These are phyloP conservation scores for Colletotrichum tamarilloi DNA, from an alignment of 2,329 filamentous ascomycete species.

Conservation along the genomic window DNA sequence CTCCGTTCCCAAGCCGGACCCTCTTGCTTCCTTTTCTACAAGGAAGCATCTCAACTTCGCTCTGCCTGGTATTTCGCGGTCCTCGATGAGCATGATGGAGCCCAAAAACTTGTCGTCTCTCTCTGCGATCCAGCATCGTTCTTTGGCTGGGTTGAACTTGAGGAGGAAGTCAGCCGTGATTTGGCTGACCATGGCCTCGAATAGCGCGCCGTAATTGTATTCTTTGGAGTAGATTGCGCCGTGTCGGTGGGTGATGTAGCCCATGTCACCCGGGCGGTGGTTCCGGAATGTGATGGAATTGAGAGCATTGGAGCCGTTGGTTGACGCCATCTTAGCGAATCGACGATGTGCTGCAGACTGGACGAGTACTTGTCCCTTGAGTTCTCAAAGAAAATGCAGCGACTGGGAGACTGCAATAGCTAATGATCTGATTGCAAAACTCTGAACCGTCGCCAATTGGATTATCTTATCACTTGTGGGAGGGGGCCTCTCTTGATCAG, in stretches of 20 bases:
- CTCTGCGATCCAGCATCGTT: slow-evolving; percentile 45
- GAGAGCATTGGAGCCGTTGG: no score
- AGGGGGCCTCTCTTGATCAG: no score
- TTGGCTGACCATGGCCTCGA: slow-evolving; percentile 39
- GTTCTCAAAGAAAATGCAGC: no score
- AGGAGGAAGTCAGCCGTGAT: slow-evolving; percentile 41
- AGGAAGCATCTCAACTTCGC: slow-evolving; percentile 42
- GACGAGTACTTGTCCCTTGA: no score
- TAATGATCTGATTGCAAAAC: neutral
- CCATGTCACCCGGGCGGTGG: slow-evolving; percentile 40
- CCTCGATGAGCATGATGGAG: slow-evolving; percentile 40
- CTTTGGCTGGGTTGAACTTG: slow-evolving; percentile 37
- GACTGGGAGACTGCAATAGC: no score
- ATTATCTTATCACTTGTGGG: neutral
- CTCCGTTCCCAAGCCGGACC: slow-evolving; percentile 35
- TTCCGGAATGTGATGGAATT: slow-evolving; percentile 17
- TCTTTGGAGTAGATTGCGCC: slow-evolving; percentile 38
- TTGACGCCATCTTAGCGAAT: neutral
- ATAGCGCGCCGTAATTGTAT: slow-evolving; percentile 34
- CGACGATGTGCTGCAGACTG: neutral
- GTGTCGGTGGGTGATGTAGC: slow-evolving; percentile 41
- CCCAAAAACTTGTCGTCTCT: slow-evolving; percentile 39
- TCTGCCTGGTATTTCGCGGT: slow-evolving; percentile 19
- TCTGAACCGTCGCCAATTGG: neutral
- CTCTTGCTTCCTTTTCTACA: slow-evolving; percentile 38